Conservation (phyloP, 1,284 basidiomycete genomes). For the Inonotus obliquus region DNA sequence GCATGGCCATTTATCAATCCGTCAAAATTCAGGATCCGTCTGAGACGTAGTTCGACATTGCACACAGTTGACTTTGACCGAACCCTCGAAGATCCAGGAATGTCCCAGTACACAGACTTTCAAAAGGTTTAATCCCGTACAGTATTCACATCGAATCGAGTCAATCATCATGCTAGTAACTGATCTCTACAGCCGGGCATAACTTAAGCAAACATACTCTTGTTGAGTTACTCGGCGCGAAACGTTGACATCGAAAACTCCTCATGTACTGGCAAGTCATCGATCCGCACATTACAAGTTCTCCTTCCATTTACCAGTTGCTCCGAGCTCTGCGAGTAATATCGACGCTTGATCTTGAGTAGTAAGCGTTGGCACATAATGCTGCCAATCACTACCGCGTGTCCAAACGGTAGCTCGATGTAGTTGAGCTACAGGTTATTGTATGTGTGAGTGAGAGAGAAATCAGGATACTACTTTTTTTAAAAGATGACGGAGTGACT, state of each 20-base stretch:
- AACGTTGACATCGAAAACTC: background rate
- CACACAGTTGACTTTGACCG: too few relatives aligned
- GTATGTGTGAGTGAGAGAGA: background rate
- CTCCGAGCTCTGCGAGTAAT: background rate
- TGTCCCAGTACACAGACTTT: too few relatives aligned
- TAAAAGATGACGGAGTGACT: background rate
- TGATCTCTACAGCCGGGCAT: too few relatives aligned
- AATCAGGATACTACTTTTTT: background rate
- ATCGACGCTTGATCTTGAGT: background rate
- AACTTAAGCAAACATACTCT: too few relatives aligned
- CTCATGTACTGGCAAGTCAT: background rate
- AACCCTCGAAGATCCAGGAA: too few relatives aligned
- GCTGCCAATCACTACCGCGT: background rate
- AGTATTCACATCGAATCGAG: too few relatives aligned
- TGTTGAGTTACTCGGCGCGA: background rate
- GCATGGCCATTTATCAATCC: too few relatives aligned
- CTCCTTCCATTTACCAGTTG: background rate
- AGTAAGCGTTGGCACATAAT: conserved; percentile 3
- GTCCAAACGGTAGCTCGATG: conserved; percentile 3
- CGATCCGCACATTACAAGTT: background rate
- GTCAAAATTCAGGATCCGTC: too few relatives aligned
- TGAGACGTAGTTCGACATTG: too few relatives aligned
- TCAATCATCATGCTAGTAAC: too few relatives aligned
- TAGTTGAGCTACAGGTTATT: background rate
- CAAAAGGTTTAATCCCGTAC: too few relatives aligned